Base-by-base conservation (phyloP, 768 basidiomycete genomes). In the Agrocybe praecox region DNA sequence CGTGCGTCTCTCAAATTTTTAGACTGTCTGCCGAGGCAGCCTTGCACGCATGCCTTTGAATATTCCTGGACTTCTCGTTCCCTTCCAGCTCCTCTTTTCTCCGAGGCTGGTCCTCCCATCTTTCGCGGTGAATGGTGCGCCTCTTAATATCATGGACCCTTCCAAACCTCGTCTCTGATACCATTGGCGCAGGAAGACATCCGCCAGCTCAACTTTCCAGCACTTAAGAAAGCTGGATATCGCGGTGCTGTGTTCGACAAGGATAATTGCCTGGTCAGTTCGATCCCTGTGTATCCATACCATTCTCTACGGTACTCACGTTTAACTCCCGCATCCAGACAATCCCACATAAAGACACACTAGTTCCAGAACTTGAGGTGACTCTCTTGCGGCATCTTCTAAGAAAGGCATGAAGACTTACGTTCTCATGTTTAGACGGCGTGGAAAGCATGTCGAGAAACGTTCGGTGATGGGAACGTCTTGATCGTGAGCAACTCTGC, bases 401-500 rank as follows among this genome's bases (percentile, higher is more conserved):
- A 6, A 5, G 14, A 15, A 40, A 42, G 40, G 15, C 15, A 18
- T 17, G 21, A 45, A 24, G 15, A 36, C 49, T 49, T 23, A 59
- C 49, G 42, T 44, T 42, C 14, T 51, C 34, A 58, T 17, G 58
- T 33, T n/a, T 62, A 92, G 90, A 77, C 82, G 11, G 83, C 90
- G 7, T 98, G 95, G 95, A 68, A 75, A 24, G 80, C 86, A 62
- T 90, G 94, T 50, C 74, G 85, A 44, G 70, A 80, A 43, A 79
- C 82, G 0, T 98, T 98, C 63, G 92, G 91, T 0, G 79, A 85
- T 22, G 81, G 80, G 0, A 89, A 93, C 57, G 83, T 99, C 6
- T 75, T 99, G 58, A 85, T 98, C 46, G 96, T 98, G 32, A 94
- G 92, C 70, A 99, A 99, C 68, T 95, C 96, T 18, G 94, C 94